Evolutionary conservation across 495 filamentous ascomycete species (phyloP).

Genomic region (Aspergillus heteromorphus): DNA sequence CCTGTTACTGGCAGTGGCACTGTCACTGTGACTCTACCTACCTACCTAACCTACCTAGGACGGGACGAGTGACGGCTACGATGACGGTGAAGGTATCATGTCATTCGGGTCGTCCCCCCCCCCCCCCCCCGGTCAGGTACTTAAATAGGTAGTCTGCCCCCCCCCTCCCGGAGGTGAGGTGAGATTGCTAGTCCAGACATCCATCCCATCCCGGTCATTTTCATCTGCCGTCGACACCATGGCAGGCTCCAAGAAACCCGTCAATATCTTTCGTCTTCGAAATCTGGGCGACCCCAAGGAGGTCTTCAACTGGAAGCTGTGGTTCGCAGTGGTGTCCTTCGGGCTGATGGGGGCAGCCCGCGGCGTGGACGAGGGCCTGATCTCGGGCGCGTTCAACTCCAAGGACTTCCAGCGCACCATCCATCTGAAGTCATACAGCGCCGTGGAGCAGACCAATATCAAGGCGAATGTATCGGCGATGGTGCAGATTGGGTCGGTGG

Average conservation of each 20-base stretch:
- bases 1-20: too few species aligned
- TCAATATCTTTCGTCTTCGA: conserved; percentile 58
- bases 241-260: conserved; percentile 2
- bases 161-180: too few species aligned
- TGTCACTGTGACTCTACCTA: too few species aligned
- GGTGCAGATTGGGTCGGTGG: conserved; percentile 66
- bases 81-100: too few species aligned
- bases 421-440: conserved; percentile 48
- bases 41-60: too few species aligned
- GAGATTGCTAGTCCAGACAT: too few species aligned
- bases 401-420: conserved; percentile 57
- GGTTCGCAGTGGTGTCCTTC: conserved; percentile 62
- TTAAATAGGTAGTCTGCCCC: too few species aligned
- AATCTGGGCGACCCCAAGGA: conserved; percentile 49
- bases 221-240: too few species aligned
- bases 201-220: too few species aligned
- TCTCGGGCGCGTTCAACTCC: conserved; percentile 60
- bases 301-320: conserved; percentile 60
- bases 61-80: too few species aligned
- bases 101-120: too few species aligned
- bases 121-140: too few species aligned
- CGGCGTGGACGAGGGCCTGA: conserved; percentile 66
- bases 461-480: conserved; percentile 67
- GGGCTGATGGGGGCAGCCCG: conserved; percentile 64
- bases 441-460: conserved; percentile 52